Evolutionary conservation across 805 yeast genomes (phyloP).

Genomic region (Kuraishia floccosa): DNA sequence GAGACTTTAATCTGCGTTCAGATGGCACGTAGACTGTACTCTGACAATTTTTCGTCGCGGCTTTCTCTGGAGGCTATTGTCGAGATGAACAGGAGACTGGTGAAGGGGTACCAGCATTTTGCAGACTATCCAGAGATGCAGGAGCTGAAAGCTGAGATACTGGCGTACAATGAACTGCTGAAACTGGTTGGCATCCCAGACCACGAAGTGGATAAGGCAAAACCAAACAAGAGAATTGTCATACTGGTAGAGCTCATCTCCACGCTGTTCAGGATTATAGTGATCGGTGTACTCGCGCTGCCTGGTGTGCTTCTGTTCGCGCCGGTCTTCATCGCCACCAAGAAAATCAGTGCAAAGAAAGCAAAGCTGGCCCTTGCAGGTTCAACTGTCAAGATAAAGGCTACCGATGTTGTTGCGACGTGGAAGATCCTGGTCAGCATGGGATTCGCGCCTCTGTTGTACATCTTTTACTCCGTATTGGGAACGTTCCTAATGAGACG

Average conservation of each 20-base stretch:
- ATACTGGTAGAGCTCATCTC: slow-evolving; percentile 13
- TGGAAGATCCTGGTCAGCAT: slow-evolving; percentile 91
- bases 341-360: slow-evolving; percentile 59
- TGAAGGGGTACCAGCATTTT: slow-evolving; percentile 69
- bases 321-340: slow-evolving; percentile 79
- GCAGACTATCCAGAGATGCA: slow-evolving; percentile 60
- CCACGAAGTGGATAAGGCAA: slow-evolving; percentile 42
- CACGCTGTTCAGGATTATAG: slow-evolving; percentile 31
- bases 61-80: slow-evolving; percentile 76
- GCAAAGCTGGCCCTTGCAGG: slow-evolving; percentile 72
- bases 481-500: slow-evolving; percentile 28
- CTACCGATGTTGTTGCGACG: slow-evolving; percentile 90
- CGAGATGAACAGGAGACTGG: slow-evolving; percentile 83
- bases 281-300: slow-evolving; percentile 53
- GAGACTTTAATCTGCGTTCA: slow-evolving; percentile 85
- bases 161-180: slow-evolving; percentile 55
- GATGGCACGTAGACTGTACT: slow-evolving; percentile 83
- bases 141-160: slow-evolving; percentile 48
- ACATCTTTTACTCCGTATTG: slow-evolving; percentile 65
- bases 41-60: slow-evolving; percentile 57
- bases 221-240: slow-evolving; percentile 10
- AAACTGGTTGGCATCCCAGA: slow-evolving; percentile 40
- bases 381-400: slow-evolving; percentile 84
- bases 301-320: slow-evolving; percentile 87
- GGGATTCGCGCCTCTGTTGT: slow-evolving; percentile 81